Percentiles rank a stretch among this genome's conserved stretches.
phyloP scores from a whole-genome alignment of 352 stramenopile species.

The Globisporangium nodosum region DNA sequence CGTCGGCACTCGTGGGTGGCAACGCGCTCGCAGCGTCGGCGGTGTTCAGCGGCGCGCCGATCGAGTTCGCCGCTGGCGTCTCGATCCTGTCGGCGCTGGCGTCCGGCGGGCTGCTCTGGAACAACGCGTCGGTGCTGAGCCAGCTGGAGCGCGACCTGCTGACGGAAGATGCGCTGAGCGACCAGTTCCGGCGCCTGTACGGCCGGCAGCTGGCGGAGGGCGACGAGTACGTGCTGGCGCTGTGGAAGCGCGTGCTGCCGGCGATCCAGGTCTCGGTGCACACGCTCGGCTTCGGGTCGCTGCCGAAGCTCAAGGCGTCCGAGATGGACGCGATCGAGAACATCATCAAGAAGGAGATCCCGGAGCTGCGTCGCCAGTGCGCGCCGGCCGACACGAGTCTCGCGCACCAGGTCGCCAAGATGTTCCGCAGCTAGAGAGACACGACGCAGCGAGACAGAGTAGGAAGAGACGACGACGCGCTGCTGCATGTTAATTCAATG shows the following conservation, averaged over 20 bases:
- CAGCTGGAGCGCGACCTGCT: constrained; percentile 86
- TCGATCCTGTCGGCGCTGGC: constrained; percentile 73
- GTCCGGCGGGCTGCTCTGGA: constrained; percentile 85
- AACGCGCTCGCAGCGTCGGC: constrained; percentile 71
- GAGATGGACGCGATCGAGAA: constrained; percentile 87
- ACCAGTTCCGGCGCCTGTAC: constrained; percentile 93
- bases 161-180: constrained; percentile 82
- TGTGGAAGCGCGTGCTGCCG: constrained; percentile 91
- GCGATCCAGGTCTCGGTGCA: constrained; percentile 80
- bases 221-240: constrained; percentile 95
- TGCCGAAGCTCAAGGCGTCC: constrained; percentile 79
- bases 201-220: constrained; percentile 93
- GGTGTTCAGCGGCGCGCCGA: constrained; percentile 69
- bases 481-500: too few relatives aligned
- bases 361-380: constrained; percentile 81
- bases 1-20: constrained; percentile 54
- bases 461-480: too few relatives aligned
- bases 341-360: constrained; percentile 88
- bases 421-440: constrained; percentile 54
- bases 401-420: constrained; percentile 82
- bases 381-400: constrained; percentile 73
- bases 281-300: constrained; percentile 76
- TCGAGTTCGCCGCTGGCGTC: constrained; percentile 80
- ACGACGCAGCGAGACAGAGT: background rate
- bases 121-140: constrained; percentile 84